Evolutionary conservation across 2,329 filamentous ascomycete genomes (phyloP), one percentile per base, ranked within the genome.

Genomic region (Amesomyces nigricolor): DNA sequence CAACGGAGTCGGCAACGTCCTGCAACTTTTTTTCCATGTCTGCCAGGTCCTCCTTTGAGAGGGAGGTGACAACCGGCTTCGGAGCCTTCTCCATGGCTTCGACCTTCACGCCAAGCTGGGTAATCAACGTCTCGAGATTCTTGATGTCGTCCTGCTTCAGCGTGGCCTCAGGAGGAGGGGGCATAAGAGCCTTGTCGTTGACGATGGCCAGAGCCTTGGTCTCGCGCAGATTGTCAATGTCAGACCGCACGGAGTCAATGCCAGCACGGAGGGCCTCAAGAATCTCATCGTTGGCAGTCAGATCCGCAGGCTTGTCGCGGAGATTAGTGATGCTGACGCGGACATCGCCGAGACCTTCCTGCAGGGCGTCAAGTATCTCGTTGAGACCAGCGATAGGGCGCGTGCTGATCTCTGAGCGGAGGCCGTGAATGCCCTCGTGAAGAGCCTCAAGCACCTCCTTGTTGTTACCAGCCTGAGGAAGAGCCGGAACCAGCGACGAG

Each of bases 221-320:
- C 22, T 86, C 82, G n/a, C 88, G 87, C 39, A 96, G 77, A 17
- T 79, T 78, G 54, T 91, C 87, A 61, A 96, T 88, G 47, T 96
- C 91, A 2, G 81, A 78, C 51, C 85, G 85, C 14, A 97, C 78
- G 39, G 79, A 80, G 43, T 87, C 84, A 8, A 97, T 75, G 0
- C 91, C 91, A n/a, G 85, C 80, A 68, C 88, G 95, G 54, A 97
- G 78, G 0, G 89, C 89, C 57, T 96, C 89, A 1, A 96, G 77
- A 51, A 96, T 91, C 70, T 96, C 91, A 61, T 95, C 89, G 57
- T 88, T 92, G 55, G 89, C 85, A 0, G 87, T 91, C 70, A 92
- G 79, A 64, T 95, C 91, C 0, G 83, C 75, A 5, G 91, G 88
- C 72, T 90, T 94, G 67, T 92, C 85, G 19, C 83, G 77, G 14